Evolutionary conservation across 1,284 basidiomycete species (phyloP), one percentile per base, ranked within the genome.

Genomic region (Rhodotorula glutinis): DNA sequence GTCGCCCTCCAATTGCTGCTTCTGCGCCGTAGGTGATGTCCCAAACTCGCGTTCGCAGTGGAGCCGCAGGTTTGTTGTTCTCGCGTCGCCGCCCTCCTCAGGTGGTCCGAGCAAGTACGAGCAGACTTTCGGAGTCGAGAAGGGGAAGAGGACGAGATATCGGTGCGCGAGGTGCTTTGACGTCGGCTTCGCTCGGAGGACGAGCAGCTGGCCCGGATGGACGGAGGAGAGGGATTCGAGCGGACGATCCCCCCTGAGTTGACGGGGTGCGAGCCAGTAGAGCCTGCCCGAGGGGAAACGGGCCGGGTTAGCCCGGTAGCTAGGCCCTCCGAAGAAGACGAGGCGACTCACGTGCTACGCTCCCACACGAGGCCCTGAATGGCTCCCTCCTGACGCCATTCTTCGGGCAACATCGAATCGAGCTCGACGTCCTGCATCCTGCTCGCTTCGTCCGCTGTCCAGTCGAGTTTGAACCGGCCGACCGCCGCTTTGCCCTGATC

Each of bases 251-350:
- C 38, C 7, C 0, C 40, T 38, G 7, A 75, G 64, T 1, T 51
- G 38, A 1, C 73, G 73, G 19, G 69, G 67, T 4, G 53, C 30
- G 49, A 69, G 59, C 74, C 74, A 75, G 40, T 67, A 69, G 17
- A 66, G 68, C 23, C 69, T 70, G 38, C 5, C 16, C 27, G 29
- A 13, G 25, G 25, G 10, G 25, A 33, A n/a, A n/a, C n/a, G n/a
- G n/a, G n/a, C n/a, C n/a, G n/a, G n/a, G n/a, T n/a, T n/a, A n/a
- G n/a, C n/a, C n/a, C n/a, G n/a, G n/a, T n/a, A n/a, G n/a, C n/a
- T n/a, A n/a, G n/a, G n/a, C n/a, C n/a, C n/a, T n/a, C n/a, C n/a
- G n/a, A n/a, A n/a, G n/a, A n/a, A n/a, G n/a, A n/a, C 27, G 29
- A 13, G 25, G 25, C 8, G 25, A 33, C 60, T 25, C 23, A 69